Evolutionary conservation across 2,329 filamentous ascomycete species (phyloP).

Genomic region (Fusarium phyllophilum): DNA sequence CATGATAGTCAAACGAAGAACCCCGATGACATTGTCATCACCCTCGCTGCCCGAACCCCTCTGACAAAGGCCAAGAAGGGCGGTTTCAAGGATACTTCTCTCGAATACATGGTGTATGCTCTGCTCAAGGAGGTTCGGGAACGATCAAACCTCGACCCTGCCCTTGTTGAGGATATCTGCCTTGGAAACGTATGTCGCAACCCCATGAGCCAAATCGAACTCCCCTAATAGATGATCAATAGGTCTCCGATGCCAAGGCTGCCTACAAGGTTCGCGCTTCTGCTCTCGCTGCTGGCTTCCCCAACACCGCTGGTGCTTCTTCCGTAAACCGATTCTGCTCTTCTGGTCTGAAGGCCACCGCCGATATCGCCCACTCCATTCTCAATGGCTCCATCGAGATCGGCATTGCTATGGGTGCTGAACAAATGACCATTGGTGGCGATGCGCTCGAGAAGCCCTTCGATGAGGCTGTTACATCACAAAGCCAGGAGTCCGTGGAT

Average conservation of each 20-base stretch:
- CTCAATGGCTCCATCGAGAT: conserved; percentile 81
- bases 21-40: conserved; percentile 96
- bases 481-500: conserved; percentile 81
- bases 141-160: conserved; percentile 80
- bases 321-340: conserved; percentile 97
- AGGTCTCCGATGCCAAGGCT: conserved; percentile 86
- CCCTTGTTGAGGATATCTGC: conserved; percentile 88
- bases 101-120: conserved; percentile 88
- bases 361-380: conserved; percentile 94
- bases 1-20: conserved; percentile 82
- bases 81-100: conserved; percentile 90
- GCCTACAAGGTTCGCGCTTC: conserved; percentile 93
- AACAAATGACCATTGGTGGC: conserved; percentile 83
- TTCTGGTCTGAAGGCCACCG: conserved; percentile 92
- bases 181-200: conserved; percentile 78
- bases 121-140: conserved; percentile 80
- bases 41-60: conserved; percentile 88
- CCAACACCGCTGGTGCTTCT: conserved; percentile 84
- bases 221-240: not conserved
- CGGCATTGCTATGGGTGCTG: conserved; percentile 87
- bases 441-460: conserved; percentile 79
- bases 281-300: conserved; percentile 89
- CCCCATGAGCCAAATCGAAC: not conserved
- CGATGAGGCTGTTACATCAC: conserved; percentile 75
- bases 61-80: conserved; percentile 90